Evolutionary conservation across 352 stramenopile species (phyloP).

Genomic region (Phytophthora ohioensis): DNA sequence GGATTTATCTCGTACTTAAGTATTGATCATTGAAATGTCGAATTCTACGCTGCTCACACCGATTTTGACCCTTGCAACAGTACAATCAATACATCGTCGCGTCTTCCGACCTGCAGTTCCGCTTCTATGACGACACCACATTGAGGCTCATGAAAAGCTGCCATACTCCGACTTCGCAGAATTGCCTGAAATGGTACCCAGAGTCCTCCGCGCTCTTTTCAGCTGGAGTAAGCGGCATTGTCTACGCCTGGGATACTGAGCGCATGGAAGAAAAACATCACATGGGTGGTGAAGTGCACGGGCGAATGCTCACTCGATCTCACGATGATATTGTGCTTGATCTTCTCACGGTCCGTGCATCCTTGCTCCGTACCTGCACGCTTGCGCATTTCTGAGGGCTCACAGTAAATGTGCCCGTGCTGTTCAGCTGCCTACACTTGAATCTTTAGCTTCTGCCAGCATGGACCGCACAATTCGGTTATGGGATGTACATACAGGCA

Average conservation of each 20-base stretch:
- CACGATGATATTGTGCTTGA: constrained; percentile 91
- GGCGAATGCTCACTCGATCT: constrained; percentile 69
- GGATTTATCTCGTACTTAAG: neutral
- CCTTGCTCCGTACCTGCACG: constrained; percentile 5
- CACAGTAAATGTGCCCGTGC: constrained; percentile 2
- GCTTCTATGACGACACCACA: constrained; percentile 85
- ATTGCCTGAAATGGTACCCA: constrained; percentile 84
- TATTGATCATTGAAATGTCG: neutral
- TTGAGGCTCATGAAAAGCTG: constrained; percentile 80
- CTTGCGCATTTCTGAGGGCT: neutral
- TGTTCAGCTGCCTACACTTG: constrained; percentile 71
- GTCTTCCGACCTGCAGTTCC: constrained; percentile 82
- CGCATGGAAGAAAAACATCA: constrained; percentile 86
- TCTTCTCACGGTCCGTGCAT: constrained; percentile 64
- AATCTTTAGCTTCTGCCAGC: constrained; percentile 84
- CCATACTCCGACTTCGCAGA: constrained; percentile 83
- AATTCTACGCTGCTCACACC: neutral
- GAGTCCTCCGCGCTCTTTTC: constrained; percentile 80
- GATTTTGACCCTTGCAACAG: constrained; percentile 22
- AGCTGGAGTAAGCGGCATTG: constrained; percentile 79
- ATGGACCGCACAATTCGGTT: constrained; percentile 91
- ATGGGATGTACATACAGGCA: constrained; percentile 90
- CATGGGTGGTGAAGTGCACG: constrained; percentile 75
- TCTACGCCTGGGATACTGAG: constrained; percentile 89
- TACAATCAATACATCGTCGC: constrained; percentile 82